Evolutionary conservation across 2,329 filamentous ascomycete species (phyloP).

Genomic region (Scedosporium aurantiacum): DNA sequence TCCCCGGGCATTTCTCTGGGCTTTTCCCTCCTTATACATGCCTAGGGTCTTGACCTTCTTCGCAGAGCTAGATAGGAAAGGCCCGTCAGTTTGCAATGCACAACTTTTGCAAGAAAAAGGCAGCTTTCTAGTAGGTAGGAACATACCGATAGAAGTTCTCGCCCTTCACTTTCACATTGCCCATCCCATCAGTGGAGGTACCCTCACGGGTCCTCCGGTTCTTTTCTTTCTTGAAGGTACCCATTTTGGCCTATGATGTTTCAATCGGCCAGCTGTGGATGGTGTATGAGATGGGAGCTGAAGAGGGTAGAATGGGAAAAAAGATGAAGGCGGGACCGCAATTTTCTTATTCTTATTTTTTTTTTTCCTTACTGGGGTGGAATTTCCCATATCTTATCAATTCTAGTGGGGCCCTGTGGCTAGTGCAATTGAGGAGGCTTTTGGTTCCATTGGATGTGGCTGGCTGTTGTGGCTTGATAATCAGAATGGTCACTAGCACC

Average conservation of each 20-base stretch:
- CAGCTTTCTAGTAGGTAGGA: neutral
- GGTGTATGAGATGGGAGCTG: neutral
- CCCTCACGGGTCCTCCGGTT: constrained; percentile 74
- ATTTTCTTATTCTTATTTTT: neutral
- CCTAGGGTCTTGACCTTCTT: constrained; percentile 86
- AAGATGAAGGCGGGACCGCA: neutral
- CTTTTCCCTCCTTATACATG: constrained; percentile 80
- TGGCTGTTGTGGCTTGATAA: neutral
- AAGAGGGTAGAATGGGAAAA: neutral
- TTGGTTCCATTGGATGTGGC: neutral
- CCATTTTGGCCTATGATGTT: constrained; percentile 45
- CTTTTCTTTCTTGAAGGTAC: constrained; percentile 84
- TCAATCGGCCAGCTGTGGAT: neutral
- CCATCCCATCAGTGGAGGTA: constrained; percentile 76
- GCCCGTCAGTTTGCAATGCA: constrained; percentile 7
- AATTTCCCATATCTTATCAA: neutral
- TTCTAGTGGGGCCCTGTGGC: neutral
- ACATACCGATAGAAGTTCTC: constrained; percentile 89
- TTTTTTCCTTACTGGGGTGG: neutral
- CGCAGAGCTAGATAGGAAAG: constrained; percentile 36
- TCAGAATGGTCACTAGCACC: neutral
- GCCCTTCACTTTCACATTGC: constrained; percentile 85
- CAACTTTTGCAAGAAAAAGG: neutral
- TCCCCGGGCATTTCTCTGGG: constrained; percentile 70
- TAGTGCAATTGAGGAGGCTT: neutral